A percentile compares a stretch with the other conserved stretches of the same genome.
Evolutionary conservation across 2,329 filamentous ascomycete genomes (phyloP).

Genomic region (Dendryphion nanum): DNA sequence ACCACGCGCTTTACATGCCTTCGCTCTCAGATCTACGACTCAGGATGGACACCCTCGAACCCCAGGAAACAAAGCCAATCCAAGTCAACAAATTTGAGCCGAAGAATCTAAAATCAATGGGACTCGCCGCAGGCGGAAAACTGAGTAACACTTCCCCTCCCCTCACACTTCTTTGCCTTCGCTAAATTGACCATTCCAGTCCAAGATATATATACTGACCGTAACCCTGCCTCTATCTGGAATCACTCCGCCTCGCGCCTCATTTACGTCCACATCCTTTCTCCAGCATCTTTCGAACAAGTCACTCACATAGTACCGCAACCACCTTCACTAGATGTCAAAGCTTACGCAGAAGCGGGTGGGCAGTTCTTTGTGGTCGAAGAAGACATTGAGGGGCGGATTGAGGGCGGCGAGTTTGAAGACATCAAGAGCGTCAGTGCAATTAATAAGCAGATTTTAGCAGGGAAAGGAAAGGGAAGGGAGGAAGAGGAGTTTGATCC

Average conservation of each 20-base stretch:
- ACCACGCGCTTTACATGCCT: no score
- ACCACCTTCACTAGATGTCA: slow-evolving; percentile 2
- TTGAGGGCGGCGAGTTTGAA: slow-evolving; percentile 8
- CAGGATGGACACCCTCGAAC: no score
- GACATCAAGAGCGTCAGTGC: slow-evolving; percentile 5
- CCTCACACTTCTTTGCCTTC: not conserved
- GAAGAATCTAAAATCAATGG: slow-evolving; percentile 5
- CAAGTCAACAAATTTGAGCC: slow-evolving; percentile 1
- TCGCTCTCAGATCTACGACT: no score
- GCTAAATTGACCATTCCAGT: slow-evolving; percentile 1
- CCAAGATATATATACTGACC: slow-evolving; percentile 8
- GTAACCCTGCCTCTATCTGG: slow-evolving; percentile 4
- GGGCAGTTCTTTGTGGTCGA: slow-evolving; percentile 6
- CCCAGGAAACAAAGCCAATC: no score
- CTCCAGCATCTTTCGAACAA: slow-evolving; percentile 3
- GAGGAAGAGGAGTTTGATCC: slow-evolving; percentile 6
- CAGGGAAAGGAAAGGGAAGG: slow-evolving; percentile 1
- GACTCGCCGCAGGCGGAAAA: slow-evolving; percentile 7
- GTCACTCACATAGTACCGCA: slow-evolving; percentile 5
- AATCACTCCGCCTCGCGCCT: slow-evolving; percentile 5
- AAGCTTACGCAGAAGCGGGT: slow-evolving; percentile 1
- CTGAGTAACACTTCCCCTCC: not conserved
- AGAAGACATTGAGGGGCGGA: slow-evolving; percentile 4
- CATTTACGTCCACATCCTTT: slow-evolving; percentile 7
- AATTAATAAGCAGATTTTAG: slow-evolving; percentile 3